A percentile compares a stretch with the other conserved stretches of the same genome.
Evolutionary conservation across 805 yeast species (phyloP).

Genomic region (Wickerhamiella domercqiae): DNA sequence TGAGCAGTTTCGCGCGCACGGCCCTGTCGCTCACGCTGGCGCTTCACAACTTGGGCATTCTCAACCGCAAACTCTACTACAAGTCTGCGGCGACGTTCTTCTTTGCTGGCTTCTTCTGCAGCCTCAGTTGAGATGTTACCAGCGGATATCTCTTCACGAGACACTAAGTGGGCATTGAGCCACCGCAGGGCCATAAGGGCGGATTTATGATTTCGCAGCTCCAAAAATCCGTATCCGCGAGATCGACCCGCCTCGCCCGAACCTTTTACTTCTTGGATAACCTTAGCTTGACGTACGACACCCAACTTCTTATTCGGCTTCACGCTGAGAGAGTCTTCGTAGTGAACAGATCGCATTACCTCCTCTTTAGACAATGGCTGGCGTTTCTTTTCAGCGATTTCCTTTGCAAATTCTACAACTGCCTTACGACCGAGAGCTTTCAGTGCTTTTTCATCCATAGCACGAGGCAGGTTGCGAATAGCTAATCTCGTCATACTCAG

Average conservation of each 20-base stretch:
- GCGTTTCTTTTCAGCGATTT: slow-evolving; percentile 57
- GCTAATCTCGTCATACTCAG: slow-evolving; percentile 91
- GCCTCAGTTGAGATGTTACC: slow-evolving; percentile 16
- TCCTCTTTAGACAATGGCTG: slow-evolving; percentile 87
- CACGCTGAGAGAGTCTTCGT: slow-evolving; percentile 36
- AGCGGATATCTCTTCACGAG: slow-evolving; percentile 42
- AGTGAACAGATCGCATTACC: slow-evolving; percentile 57
- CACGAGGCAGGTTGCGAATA: slow-evolving; percentile 81
- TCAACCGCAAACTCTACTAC: slow-evolving; percentile 94
- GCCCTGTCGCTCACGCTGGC: slow-evolving; percentile 48
- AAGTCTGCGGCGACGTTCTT: slow-evolving; percentile 43
- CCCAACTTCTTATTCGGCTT: slow-evolving; percentile 67
- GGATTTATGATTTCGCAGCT: slow-evolving; percentile 76
- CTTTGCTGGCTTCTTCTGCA: slow-evolving; percentile 5
- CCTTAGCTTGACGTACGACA: slow-evolving; percentile 84
- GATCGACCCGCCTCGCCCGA: slow-evolving; percentile 77
- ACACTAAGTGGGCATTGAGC: slow-evolving; percentile 85
- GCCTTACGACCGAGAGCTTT: slow-evolving; percentile 91
- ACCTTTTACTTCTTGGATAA: slow-evolving; percentile 83
- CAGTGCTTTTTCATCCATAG: slow-evolving; percentile 74
- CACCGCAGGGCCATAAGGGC: slow-evolving; percentile 95
- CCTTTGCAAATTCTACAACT: slow-evolving; percentile 84
- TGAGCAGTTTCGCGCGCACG: slow-evolving; percentile 14
- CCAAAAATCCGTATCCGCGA: slow-evolving; percentile 94
- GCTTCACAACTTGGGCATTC: slow-evolving; percentile 81